Conservation (phyloP, 768 basidiomycete genomes). For the Porphyrellus cyaneotinctus region DNA sequence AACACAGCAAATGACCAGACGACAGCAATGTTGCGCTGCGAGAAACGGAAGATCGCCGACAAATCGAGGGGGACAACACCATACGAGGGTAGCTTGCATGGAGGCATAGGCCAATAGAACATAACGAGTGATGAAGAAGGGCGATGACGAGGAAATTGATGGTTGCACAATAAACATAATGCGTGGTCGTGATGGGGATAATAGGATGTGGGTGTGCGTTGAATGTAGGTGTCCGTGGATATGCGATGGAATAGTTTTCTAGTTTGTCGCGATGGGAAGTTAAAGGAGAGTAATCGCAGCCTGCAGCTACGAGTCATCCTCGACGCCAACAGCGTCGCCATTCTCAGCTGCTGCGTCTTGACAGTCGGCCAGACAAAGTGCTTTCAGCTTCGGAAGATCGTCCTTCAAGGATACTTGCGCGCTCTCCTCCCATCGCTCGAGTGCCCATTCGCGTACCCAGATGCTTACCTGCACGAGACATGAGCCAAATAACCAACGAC, state of each 20-base stretch:
- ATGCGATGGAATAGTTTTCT: constrained; percentile 24
- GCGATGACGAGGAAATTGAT: constrained; percentile 20
- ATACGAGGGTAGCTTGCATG: constrained; percentile 5
- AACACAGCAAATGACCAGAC: constrained; percentile 18
- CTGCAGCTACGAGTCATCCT: constrained; percentile 15
- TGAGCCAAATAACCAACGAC: not conserved
- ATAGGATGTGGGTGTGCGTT: constrained; percentile 23
- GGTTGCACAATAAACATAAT: constrained; percentile 29
- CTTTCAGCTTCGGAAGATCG: constrained; percentile 42
- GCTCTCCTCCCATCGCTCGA: constrained; percentile 66
- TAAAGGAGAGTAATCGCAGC: not conserved
- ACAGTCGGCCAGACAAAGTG: constrained; percentile 19
- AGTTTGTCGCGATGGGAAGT: constrained; percentile 10
- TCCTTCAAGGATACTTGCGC: constrained; percentile 52
- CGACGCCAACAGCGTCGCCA: constrained; percentile 8
- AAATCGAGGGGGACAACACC: constrained; percentile 19
- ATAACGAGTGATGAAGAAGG: constrained; percentile 20
- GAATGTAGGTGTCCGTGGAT: constrained; percentile 26
- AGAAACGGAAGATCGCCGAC: constrained; percentile 10
- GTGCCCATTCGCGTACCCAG: constrained; percentile 83
- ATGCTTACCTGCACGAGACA: constrained; percentile 58
- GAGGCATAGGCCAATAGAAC: constrained; percentile 18
- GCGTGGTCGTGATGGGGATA: constrained; percentile 18
- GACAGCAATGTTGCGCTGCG: constrained; percentile 18
- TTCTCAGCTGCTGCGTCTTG: constrained; percentile 12